A percentile compares a stretch with the other conserved stretches of the same genome.
Evolutionary conservation across 2,329 filamentous ascomycete genomes (phyloP).

Genomic region (Chaetoscypha palmicola): DNA sequence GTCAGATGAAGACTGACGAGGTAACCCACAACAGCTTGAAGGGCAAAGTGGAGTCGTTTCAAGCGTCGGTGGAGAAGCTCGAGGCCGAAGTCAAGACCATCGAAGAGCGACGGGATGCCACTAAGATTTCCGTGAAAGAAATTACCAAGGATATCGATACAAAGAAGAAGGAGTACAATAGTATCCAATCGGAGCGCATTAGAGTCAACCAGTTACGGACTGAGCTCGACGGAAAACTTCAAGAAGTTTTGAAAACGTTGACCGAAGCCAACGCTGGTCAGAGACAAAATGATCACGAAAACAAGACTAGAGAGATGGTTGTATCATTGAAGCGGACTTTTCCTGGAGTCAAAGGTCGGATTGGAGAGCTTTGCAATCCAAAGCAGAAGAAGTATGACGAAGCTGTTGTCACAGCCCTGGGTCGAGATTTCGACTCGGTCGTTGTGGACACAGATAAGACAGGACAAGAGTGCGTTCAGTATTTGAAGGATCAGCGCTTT

Average conservation of each 20-base stretch:
- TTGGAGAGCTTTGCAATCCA: conserved; percentile 87
- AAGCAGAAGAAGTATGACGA: conserved; percentile 97
- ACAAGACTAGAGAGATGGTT: conserved; percentile 73
- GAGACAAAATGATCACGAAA: conserved; percentile 77
- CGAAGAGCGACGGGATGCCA: conserved; percentile 57
- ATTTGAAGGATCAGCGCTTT: conserved; percentile 82
- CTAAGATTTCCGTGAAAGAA: conserved; percentile 57
- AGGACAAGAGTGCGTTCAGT: conserved; percentile 87
- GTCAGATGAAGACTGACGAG: conserved; percentile 84
- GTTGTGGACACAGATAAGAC: conserved; percentile 94
- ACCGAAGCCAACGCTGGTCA: conserved; percentile 77
- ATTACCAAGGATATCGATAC: conserved; percentile 70
- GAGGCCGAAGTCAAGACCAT: conserved; percentile 64
- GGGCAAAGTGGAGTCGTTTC: conserved; percentile 74
- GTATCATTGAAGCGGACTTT: conserved; percentile 83
- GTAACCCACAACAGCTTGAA: conserved; percentile 85
- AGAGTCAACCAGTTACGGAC: conserved; percentile 74
- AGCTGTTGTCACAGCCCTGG: conserved; percentile 85
- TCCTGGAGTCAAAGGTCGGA: conserved; percentile 81
- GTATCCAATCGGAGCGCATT: conserved; percentile 74
- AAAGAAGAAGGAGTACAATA: conserved; percentile 89
- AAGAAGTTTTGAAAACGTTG: conserved; percentile 73
- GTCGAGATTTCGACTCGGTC: conserved; percentile 87
- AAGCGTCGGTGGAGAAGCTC: conserved; percentile 67
- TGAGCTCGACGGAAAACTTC: conserved; percentile 87